Base-by-base conservation (phyloP, 306 rosid genomes). In the Castanea sativa region DNA sequence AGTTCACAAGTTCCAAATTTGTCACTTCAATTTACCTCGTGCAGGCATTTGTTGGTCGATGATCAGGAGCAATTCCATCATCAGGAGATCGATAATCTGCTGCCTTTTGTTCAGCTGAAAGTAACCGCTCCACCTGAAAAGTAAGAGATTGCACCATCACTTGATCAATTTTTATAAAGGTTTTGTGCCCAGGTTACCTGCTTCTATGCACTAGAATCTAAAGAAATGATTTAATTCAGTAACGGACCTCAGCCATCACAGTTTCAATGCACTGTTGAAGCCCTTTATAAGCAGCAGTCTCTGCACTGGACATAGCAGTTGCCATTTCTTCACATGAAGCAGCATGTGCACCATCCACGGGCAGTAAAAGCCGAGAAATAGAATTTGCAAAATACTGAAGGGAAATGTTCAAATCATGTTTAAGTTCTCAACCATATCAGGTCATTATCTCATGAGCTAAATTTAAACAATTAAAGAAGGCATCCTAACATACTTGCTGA, bases 271-370 rank as follows among this genome's bases (percentile, higher is more conserved):
- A 91, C 65, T 91, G 93, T 73, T 89, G 96, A 71, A 96, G 83
- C 79, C 99, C 99, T 88, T 88, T 96, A 83, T 96, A 93, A 73
- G 99, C 99, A 74, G 98, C 96, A 81, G 96, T 91, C 89, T 96
- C 99, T 70, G 99, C 99, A 89, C 96, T 96, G 74, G 98, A 93
- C 99, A 96, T 89, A 76, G 99, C 98, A 5, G 91, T 88, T 58
- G 94, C 92, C 99, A 96, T 96, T 87, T 96, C 99, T 84, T 96
- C 99, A 83, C 99, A 96, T 73, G 99, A 90, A 81, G 99, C 90
- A 82, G 98, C 94, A 89, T 96, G 99, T 55, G 98, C 99, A 76
- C 99, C 99, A 87, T 96, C 98, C 43, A 96, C 99, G 33, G 99
- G 99, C 35, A 96, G 96, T 84, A 96, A 83, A 81, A 93, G 97